Base-by-base conservation (phyloP, 768 basidiomycete species). In the Wakefieldia striispora region DNA sequence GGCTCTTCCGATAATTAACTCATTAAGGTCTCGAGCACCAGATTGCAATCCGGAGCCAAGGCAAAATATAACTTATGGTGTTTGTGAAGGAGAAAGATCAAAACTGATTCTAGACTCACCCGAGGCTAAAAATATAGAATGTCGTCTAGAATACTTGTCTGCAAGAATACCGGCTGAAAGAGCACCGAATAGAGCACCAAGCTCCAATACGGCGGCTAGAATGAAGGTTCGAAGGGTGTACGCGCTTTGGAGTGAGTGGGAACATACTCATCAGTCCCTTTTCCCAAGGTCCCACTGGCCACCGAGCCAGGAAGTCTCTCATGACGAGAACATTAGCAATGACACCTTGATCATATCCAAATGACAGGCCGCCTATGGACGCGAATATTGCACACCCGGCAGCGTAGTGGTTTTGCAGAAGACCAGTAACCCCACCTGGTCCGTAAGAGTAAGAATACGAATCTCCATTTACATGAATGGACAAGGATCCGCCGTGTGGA, bases 261-360 rank as follows among this genome's bases (percentile, higher is more conserved):
- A 17, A 73, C 81, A 48, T 59, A 91, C 90, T 91, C 80, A 91
- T 86, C 17, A 79, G 68, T 5, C 90, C 90, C 58, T 81, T 84
- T 69, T 91, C 81, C 69, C 85, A 73, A 0, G 88, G 77, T 6
- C 82, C 81, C 3, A 88, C 69, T 5, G 84, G 85, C 82, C 86
- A 92, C 9, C 81, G 75, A 42, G 68, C 56, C 23, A 79, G 55
- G 56, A 92, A 92, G 57, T 89, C 84, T 35, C 74, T 70, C 89
- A 91, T 91, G 12, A 91, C 87, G 12, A 92, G 75, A 13, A 92
- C 82, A 63, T 91, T 92, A 3, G 90, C 86, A 55, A 92, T 89
- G 47, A 91, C 89, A 33, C 88, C 88, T 61, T 91, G 88, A 58
- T 90, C 88, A 60, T 91, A 91, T 9, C 88, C 88, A 65, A 91